Conservation (phyloP, 768 basidiomycete genomes). For the Tricholomella constricta region DNA sequence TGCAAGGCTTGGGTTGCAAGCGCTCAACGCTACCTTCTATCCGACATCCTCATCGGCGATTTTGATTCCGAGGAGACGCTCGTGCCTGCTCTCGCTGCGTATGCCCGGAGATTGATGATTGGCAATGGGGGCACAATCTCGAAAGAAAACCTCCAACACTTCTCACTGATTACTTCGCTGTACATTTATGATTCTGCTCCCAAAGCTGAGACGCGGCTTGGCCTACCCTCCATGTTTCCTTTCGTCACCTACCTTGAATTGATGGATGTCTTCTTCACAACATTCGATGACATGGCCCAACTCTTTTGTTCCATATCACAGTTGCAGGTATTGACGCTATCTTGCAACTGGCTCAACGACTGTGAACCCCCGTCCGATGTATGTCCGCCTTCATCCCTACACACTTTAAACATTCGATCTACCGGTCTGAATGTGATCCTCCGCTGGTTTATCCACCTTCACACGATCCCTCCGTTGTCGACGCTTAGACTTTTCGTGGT, state of each 20-base stretch:
- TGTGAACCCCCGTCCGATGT: neutral
- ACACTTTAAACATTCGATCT: slow-evolving; percentile 1
- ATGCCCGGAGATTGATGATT: slow-evolving; percentile 5
- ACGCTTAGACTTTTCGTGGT: slow-evolving; percentile 6
- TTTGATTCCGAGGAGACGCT: neutral
- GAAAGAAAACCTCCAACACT: neutral
- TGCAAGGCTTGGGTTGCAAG: slow-evolving; percentile 5
- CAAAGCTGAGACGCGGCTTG: neutral
- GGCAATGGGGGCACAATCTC: neutral
- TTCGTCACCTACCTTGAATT: slow-evolving; percentile 2
- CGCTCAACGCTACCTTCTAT: slow-evolving; percentile 2
- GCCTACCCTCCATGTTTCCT: neutral
- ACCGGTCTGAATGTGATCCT: neutral
- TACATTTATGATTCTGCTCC: slow-evolving; percentile 2
- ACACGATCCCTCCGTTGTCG: neutral
- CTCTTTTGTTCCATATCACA: neutral
- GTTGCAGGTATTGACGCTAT: slow-evolving; percentile 3
- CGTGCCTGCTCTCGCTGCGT: neutral
- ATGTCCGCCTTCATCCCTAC: neutral
- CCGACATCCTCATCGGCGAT: neutral
- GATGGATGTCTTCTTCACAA: neutral
- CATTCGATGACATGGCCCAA: slow-evolving; percentile 1
- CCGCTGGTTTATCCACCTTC: neutral
- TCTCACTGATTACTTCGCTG: slow-evolving; percentile 4
- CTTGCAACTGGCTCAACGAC: neutral